Evolutionary conservation across 176 grass and related monocot species (phyloP), one percentile per base, ranked within the genome.

Genomic region (Musa itinerans): DNA sequence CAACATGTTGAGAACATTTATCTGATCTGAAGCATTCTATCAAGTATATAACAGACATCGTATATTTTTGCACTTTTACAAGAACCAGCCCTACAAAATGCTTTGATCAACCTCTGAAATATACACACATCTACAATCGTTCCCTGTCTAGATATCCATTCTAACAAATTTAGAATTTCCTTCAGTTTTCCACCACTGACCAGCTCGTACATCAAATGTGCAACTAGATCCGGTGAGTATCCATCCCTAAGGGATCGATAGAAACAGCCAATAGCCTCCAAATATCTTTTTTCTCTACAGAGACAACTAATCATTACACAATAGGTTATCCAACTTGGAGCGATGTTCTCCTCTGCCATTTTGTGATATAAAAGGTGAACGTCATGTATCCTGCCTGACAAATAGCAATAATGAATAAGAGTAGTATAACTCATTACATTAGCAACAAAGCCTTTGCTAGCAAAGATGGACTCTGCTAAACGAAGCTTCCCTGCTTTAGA

Each of bases 351-450:
- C 63, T 82, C 26, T 64, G 67, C 72, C 93, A 90, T 97, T 58
- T 89, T 34, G 74, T 85, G 69, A 81, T 88, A 80, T 51, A 93
- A 59, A 21, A 58, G 57, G 66, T 34, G 79, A 14, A 69, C 93
- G 53, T 97, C 80, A 54, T 69, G 61, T 26, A 71, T 17, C 71
- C 88, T 86, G 76, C 90, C 80, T 0, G 65, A 62, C 21, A 77
- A 52, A 85, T 80, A 76, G 50, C 79, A 79, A 82, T 93, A 85
- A 52, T 74, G 90, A 76, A 93, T 93, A 55, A 97, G 66, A 62
- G 89, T 89, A 65, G 89, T 89, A 67, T 92, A 97, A 63, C 78
- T 65, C 81, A 92, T 82, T 54, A 90, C 74, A 69, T 85, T 81
- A 11, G 85, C 80, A 16, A 92, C 80, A 57, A 92, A 97, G 50